Base-by-base conservation (phyloP, 768 basidiomycete genomes). In the Chlorophyllum brunneum region DNA sequence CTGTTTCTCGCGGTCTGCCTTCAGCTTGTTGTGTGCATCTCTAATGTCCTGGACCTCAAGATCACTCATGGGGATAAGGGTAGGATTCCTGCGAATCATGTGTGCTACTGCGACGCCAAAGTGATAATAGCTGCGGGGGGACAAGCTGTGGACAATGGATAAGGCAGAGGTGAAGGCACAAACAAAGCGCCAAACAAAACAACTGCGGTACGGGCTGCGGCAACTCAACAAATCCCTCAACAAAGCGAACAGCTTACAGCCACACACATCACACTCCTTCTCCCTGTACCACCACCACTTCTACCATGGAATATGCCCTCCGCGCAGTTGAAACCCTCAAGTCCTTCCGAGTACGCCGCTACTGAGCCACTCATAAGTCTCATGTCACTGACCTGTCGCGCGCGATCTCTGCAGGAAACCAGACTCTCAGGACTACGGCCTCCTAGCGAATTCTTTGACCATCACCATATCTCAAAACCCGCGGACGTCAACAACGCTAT, bases 381-480 rank as follows among this genome's bases (percentile, higher is more conserved):
- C 5, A 20, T 7, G 6, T 26, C 18, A 26, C 34, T 40, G 36
- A 48, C 48, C 18, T 42, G 30, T 18, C 29, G 29, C 54, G 27
- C 42, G 51, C 40, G 33, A n/a, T 50, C n/a, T 47, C 47, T 37
- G 24, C 63, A 92, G 90, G 90, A 92, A 70, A 84, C 88, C 22
- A 81, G 82, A 59, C 75, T 92, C 53, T 87, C 86, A 51, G 83
- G 83, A 34, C 73, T 93, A 56, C 80, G 91, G 54, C 73, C 85
- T 1, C 81, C 83, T 4, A 63, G 68, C 40, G 91, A 93, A 66
- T 93, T 93, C 69, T 92, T 93, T 63, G 91, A 93, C 70, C 70
- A 77, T 58, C 83, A 92, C 58, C 83, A 90, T 18, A 69, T 95
- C 46, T 93, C 92, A n/a, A 75, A 83, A 61, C 92, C 92, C 8